Percentiles rank a stretch among this genome's conserved stretches.
These are phyloP conservation scores for Epichloe elymi DNA, from an alignment of 2,329 filamentous ascomycete species.

Conservation along the genomic window DNA sequence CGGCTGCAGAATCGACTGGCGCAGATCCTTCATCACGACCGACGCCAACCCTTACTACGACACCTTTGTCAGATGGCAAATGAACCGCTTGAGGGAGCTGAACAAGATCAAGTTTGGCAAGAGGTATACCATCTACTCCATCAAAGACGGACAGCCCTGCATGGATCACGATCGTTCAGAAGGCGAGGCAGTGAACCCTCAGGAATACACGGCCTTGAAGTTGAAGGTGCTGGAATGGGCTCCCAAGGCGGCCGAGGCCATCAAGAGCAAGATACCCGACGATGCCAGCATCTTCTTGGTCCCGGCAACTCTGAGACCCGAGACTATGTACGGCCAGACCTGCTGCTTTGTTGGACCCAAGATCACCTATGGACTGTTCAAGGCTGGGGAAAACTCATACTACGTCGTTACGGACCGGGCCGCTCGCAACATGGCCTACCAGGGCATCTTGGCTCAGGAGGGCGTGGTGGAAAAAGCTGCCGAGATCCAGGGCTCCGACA, in stretches of 20 bases:
- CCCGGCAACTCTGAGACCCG: conserved; percentile 80
- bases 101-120: conserved; percentile 91
- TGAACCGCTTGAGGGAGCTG: conserved; percentile 79
- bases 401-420: conserved; percentile 72
- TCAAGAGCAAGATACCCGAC: conserved; percentile 67
- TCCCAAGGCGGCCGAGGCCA: conserved; percentile 53
- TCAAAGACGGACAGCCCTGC: conserved; percentile 32
- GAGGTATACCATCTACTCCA: conserved; percentile 75
- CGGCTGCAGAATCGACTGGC: conserved; percentile 84
- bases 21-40: conserved; percentile 84
- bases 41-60: conserved; percentile 97
- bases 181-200: conserved; percentile 48
- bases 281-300: conserved; percentile 77
- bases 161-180: conserved; percentile 35
- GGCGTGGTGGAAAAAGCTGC: conserved; percentile 62
- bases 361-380: conserved; percentile 81
- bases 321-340: conserved; percentile 98
- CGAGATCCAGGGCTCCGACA: conserved; percentile 62
- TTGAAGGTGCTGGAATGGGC: conserved; percentile 85
- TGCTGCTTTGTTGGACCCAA: conserved; percentile 91
- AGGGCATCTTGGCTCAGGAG: conserved; percentile 70
- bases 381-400: conserved; percentile 64
- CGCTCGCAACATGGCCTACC: conserved; percentile 94
- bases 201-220: conserved; percentile 90
- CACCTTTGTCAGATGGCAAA: conserved; percentile 91